These are phyloP conservation scores for Trichoderma arundinaceum DNA, from an alignment of 2,329 filamentous ascomycete species.

Conservation along the genomic window DNA sequence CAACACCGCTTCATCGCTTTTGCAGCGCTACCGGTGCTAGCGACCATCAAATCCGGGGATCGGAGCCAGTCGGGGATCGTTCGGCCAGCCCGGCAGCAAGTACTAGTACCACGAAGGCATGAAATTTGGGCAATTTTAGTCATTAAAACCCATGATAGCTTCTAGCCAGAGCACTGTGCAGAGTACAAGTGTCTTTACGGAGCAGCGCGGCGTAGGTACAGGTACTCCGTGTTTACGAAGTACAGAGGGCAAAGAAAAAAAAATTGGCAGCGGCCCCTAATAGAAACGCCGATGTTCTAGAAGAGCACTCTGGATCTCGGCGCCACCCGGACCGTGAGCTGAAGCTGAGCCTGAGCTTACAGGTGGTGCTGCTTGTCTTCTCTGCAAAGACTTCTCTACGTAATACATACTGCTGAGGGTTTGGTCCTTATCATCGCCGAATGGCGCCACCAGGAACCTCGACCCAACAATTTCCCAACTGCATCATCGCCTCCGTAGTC, in stretches of 20 bases:
- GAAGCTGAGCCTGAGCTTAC: neutral
- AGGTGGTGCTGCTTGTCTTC: neutral
- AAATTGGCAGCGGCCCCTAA: neutral
- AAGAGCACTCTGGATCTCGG: slow-evolving; percentile 8
- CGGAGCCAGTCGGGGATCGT: slow-evolving; percentile 3
- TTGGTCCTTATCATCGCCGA: neutral
- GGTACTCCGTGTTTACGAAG: neutral
- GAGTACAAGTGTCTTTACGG: neutral
- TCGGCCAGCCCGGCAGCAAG: slow-evolving; percentile 18
- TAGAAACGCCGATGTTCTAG: neutral
- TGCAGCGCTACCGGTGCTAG: neutral
- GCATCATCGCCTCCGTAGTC: neutral
- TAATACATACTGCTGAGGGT: neutral
- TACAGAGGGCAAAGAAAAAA: neutral
- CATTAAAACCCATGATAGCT: neutral
- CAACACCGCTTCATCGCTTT: neutral
- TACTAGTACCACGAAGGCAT: neutral
- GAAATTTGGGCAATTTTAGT: slow-evolving; percentile 2
- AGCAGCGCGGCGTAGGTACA: neutral
- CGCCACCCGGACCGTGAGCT: slow-evolving; percentile 8
- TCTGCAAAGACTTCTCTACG: neutral
- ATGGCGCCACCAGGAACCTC: neutral
- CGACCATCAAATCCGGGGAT: slow-evolving; percentile 18
- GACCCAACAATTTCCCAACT: neutral
- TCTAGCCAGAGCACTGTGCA: neutral